Evolutionary conservation across 1,284 basidiomycete genomes (phyloP), one percentile per base, ranked within the genome.

Genomic region (Leccinum colubrinum): DNA sequence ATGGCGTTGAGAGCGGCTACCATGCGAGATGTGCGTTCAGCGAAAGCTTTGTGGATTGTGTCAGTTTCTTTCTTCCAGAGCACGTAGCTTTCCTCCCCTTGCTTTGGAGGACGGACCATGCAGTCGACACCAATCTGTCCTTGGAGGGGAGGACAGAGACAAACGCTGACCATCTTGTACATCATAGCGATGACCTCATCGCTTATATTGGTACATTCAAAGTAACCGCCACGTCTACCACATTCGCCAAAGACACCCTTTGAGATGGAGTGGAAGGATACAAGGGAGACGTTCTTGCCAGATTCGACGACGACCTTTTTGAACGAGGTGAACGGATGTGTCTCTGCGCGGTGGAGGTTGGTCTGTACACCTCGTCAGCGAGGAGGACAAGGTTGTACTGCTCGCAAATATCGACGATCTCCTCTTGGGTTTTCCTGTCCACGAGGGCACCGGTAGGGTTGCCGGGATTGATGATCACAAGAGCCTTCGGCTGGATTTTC

Each of bases 241-340:
- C 95, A 98, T 78, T 98, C 95, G 65, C 95, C 95, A 50, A 86
- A 87, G 64, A 97, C 93, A 61, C 95, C 95, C 78, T 98, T 98
- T 60, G 93, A 95, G 73, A 95, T 95, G 59, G 92, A 95, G 80
- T 98, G 95, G 87, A 97, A 97, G 57, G 91, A 94, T 56, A 97
- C 83, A 72, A 98, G 86, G 55, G 93, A 87, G 64, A 95, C 78
- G 65, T 81, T 82, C 53, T 84, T 88, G 67, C 83, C 77, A 62
- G 88, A 77, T 62, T 83, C 79, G 52, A 82, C 79, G 3, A 97
- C 84, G 60, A 93, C 82, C 77, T 94, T 90, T 76, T 97, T 97
- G 86, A 98, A 97, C 7, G 92, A 95, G 58, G 87, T 86, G 82
- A 98, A 98, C 0, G 92, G 86, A 74, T 90, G 86, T 1, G 79